Evolutionary conservation across 495 filamentous ascomycete species (phyloP).

Genomic region (Aspergillus coremiiformis): DNA sequence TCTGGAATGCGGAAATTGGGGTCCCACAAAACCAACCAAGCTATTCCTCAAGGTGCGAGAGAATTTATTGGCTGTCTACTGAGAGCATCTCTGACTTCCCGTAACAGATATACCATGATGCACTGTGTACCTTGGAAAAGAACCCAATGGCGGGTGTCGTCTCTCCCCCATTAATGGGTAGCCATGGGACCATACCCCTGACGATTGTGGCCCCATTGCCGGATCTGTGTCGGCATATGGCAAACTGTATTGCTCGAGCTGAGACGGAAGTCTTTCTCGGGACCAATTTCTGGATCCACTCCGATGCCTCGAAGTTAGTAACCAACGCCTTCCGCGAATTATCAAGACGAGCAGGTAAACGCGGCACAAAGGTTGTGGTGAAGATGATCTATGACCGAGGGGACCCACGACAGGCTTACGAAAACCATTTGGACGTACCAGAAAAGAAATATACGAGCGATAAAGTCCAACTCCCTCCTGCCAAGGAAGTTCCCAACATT

Average conservation of each 20-base stretch:
- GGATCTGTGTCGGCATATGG: constrained; percentile 66
- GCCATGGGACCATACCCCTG: constrained; percentile 56
- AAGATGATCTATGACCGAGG: constrained; percentile 73
- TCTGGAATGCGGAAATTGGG: constrained; percentile 60
- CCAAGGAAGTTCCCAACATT: constrained; percentile 59
- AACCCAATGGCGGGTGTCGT: constrained; percentile 51
- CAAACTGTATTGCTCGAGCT: constrained; percentile 66
- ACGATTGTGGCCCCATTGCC: constrained; percentile 62
- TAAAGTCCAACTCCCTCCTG: constrained; percentile 51
- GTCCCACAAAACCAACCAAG: constrained; percentile 51
- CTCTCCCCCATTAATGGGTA: constrained; percentile 65
- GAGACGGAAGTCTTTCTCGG: constrained; percentile 65
- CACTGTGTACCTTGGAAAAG: constrained; percentile 51
- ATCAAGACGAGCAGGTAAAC: constrained; percentile 53
- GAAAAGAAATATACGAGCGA: constrained; percentile 49
- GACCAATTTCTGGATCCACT: constrained; percentile 69
- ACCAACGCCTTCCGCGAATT: constrained; percentile 63
- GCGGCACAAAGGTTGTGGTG: constrained; percentile 52
- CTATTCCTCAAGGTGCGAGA: constrained; percentile 52
- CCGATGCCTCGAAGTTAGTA: constrained; percentile 56
- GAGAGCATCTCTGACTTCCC: not conserved
- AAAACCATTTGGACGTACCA: constrained; percentile 54
- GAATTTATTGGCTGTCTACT: not conserved
- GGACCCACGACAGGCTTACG: constrained; percentile 53
- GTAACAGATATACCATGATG: constrained; percentile 56